Conservation (phyloP, 2,329 filamentous ascomycete genomes). For the Xylariales sp. region DNA sequence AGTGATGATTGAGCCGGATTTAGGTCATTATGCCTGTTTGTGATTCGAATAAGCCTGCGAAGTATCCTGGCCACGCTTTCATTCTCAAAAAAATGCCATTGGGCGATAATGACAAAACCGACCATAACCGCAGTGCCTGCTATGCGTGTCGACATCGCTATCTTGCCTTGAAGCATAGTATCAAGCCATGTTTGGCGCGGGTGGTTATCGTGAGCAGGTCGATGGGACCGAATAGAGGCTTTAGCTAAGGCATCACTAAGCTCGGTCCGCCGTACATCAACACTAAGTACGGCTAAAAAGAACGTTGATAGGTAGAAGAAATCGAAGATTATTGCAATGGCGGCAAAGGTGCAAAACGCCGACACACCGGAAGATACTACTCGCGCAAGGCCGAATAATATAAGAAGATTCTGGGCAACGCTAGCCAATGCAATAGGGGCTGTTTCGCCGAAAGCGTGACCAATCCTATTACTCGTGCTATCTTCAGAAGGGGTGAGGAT, state of each 20-base stretch:
- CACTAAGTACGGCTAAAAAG: constrained; percentile 81
- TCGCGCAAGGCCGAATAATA: constrained; percentile 73
- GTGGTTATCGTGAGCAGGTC: constrained; percentile 41
- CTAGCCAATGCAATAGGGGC: constrained; percentile 76
- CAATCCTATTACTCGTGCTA: constrained; percentile 75
- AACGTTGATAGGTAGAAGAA: constrained; percentile 83
- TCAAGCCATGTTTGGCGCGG: constrained; percentile 67
- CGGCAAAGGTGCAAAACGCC: constrained; percentile 81
- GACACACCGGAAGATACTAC: constrained; percentile 77
- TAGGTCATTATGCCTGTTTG: constrained; percentile 46
- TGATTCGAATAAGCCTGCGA: constrained; percentile 50
- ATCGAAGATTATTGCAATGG: constrained; percentile 79
- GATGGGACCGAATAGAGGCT: constrained; percentile 57
- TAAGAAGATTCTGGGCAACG: constrained; percentile 74
- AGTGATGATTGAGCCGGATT: constrained; percentile 53
- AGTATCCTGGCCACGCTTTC: constrained; percentile 57
- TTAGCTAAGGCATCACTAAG: constrained; percentile 77
- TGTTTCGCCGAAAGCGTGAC: constrained; percentile 78
- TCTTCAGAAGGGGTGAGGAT: constrained; percentile 77
- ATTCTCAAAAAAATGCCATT: constrained; percentile 81
- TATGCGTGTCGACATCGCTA: constrained; percentile 77
- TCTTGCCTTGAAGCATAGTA: constrained; percentile 70
- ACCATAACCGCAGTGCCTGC: constrained; percentile 80
- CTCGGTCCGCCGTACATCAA: constrained; percentile 81
- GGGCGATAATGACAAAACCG: constrained; percentile 77